Base-by-base conservation (phyloP, 768 basidiomycete genomes). In the Cyclocybe cylindracea region DNA sequence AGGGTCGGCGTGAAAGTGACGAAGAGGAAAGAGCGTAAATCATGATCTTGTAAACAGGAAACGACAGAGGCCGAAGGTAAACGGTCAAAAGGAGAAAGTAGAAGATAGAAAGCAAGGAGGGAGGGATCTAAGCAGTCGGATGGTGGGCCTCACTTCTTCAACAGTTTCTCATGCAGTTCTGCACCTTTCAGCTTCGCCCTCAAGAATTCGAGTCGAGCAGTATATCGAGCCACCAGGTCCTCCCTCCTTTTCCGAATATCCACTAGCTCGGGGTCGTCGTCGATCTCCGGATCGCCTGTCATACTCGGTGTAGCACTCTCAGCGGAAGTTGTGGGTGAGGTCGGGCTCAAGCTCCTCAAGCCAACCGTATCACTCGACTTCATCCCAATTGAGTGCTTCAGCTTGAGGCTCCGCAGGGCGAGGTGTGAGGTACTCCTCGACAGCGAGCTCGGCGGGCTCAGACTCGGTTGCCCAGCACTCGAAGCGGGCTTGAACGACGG, bases 151-250 rank as follows among this genome's bases (percentile, higher is more conserved):
- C 53, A 76, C 55, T 70, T 74, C 56, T 69, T 68, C 50, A 76
- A 52, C 29, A 80, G 66, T 55, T 70, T 74, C 59, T 82, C 80
- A 49, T 71, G 77, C 10, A 93, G 66, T 71, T 92, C 87, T 5
- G 89, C 88, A 13, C 84, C 84, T 68, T 86, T 91, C 63, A 91
- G 71, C 61, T 82, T 84, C 32, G 88, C 91, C 39, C 80, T 77
- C 31, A 93, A 74, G 62, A 85, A 93, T 57, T 90, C 87, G 50
- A 92, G 65, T 44, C 89, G 82, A 24, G 80, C 76, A 46, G 83
- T 81, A 66, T 89, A 93, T 45, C 90, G 78, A 50, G 70, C 76
- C 24, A 80, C 79, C 44, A 92, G 82, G 55, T 89, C 88, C 24
- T 77, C 78, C 38, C 82, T 77, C 37, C 88, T 78, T 49, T 77